Evolutionary conservation across 805 yeast genomes (phyloP), one percentile per base, ranked within the genome.

Genomic region (Alloascoidea africana): DNA sequence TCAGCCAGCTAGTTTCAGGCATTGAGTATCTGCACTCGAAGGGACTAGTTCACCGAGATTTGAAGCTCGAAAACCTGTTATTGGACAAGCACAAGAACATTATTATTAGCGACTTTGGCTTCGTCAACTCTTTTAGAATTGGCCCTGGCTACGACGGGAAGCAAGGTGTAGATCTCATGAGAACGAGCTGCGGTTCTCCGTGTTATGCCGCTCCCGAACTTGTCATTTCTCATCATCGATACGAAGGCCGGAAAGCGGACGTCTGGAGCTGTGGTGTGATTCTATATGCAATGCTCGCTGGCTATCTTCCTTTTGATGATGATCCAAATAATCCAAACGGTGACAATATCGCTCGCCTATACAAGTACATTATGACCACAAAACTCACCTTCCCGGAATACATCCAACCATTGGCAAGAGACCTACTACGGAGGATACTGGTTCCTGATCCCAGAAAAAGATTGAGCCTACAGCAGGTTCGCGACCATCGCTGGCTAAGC

Each of bases 181-280:
- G 76, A 53, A 89, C 97, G 1, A 74, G 87, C 27, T 89, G 98
- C 56, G 98, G 98, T 2, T 84, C 95, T 2, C 98, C 98, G 1
- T 89, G 98, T 56, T 89, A 89, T 57, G 98, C 98, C 0, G 98
- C 98, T 1, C 98, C 98, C 0, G 98, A 91, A 54, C 62, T 91
- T 41, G 98, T 91, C 2, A 78, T 87, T 19, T 79, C 89, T 8
- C 83, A 76, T 44, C 70, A 76, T 38, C 86, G 93, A 13, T 91
- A 91, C 54, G 85, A 82, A 47, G 96, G 95, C 16, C 71, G 85
- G 43, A 86, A 85, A 57, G 96, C 85, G 19, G 98, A 91, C 58
- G 80, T 87, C 32, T 91, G 98, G 98, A 84, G 96, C 0, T 75
- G 95, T 49, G 98, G 98, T 42, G 87, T 91, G 18, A 91, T 91